A percentile compares a stretch with the other conserved stretches of the same genome.
Conservation (phyloP, 169 alveolate genomes). For the Eimeria sp. region DNA sequence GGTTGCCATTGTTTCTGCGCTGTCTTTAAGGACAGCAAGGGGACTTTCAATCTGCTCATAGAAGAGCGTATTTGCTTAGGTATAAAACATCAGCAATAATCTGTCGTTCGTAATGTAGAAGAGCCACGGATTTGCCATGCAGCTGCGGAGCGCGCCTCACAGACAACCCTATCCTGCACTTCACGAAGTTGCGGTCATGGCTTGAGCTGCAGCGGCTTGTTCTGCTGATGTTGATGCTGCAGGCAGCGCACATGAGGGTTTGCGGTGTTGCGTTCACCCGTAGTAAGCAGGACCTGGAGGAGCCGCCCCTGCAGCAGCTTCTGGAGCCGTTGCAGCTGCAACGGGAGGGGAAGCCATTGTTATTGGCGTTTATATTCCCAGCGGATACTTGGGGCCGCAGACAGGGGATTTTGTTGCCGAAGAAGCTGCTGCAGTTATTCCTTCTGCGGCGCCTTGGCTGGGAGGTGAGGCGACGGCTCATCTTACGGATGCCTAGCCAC, state of each 20-base stretch:
- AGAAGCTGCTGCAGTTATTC: constrained; percentile 63
- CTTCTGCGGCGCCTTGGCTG: constrained; percentile 63
- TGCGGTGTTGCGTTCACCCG: constrained; percentile 41
- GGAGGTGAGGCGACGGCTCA: constrained; percentile 21
- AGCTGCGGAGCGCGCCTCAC: neutral
- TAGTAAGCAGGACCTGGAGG: neutral
- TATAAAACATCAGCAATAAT: neutral
- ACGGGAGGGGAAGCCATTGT: constrained; percentile 10
- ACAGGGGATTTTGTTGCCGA: constrained; percentile 60
- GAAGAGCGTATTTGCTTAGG: neutral
- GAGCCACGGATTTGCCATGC: neutral
- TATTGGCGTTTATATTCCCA: constrained; percentile 47
- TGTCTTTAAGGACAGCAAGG: neutral
- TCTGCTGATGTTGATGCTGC: constrained; percentile 21
- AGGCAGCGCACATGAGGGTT: constrained; percentile 58
- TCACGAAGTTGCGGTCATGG: neutral
- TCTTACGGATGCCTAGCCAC: neutral
- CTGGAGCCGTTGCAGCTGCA: constrained; percentile 42
- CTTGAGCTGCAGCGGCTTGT: neutral
- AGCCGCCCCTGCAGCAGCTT: neutral
- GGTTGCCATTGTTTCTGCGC: neutral
- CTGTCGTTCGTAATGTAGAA: neutral
- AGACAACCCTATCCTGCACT: neutral
- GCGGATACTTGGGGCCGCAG: constrained; percentile 68
- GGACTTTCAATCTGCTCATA: neutral